Evolutionary conservation across 2,329 filamentous ascomycete species (phyloP).

Genomic region (Aspergillus clavatus): DNA sequence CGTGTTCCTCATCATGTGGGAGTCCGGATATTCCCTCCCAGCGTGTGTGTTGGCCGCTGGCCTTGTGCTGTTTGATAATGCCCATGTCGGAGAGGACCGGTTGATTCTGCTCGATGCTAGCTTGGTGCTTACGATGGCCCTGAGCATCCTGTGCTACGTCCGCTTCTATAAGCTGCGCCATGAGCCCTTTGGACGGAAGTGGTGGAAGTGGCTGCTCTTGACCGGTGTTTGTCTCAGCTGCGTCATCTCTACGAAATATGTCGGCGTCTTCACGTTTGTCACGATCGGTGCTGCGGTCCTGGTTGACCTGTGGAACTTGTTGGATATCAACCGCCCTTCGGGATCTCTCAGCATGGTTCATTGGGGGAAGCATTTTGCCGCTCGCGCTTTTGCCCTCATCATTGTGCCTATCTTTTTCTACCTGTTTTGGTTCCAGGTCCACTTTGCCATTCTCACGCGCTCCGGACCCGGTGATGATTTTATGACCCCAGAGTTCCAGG

Average conservation of each 20-base stretch:
- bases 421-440: slow-evolving; percentile 99
- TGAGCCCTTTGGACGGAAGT: slow-evolving; percentile 83
- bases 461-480: slow-evolving; percentile 97
- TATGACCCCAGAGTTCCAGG: slow-evolving; percentile 97
- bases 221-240: slow-evolving; percentile 93
- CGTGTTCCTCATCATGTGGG: slow-evolving; percentile 98
- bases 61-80: slow-evolving; percentile 91
- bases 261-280: slow-evolving; percentile 93
- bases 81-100: slow-evolving; percentile 92
- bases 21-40: slow-evolving; percentile 93
- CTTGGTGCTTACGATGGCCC: slow-evolving; percentile 90
- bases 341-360: slow-evolving; percentile 73
- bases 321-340: slow-evolving; percentile 79
- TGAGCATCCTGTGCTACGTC: slow-evolving; percentile 89
- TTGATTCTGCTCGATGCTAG: slow-evolving; percentile 93
- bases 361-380: slow-evolving; percentile 85
- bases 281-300: slow-evolving; percentile 90
- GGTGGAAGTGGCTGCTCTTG: slow-evolving; percentile 99
- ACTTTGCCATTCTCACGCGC: slow-evolving; percentile 81
- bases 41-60: slow-evolving; percentile 83
- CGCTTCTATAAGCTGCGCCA: slow-evolving; percentile 97
- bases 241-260: slow-evolving; percentile 98
- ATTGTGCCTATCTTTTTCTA: slow-evolving; percentile 95
- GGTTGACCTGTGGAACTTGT: slow-evolving; percentile 91
- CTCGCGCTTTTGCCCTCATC: slow-evolving; percentile 80